Percentiles rank a stretch among this genome's conserved stretches.
phyloP scores from a whole-genome alignment of 331 rosid genomes.

The Quercus lobata region DNA sequence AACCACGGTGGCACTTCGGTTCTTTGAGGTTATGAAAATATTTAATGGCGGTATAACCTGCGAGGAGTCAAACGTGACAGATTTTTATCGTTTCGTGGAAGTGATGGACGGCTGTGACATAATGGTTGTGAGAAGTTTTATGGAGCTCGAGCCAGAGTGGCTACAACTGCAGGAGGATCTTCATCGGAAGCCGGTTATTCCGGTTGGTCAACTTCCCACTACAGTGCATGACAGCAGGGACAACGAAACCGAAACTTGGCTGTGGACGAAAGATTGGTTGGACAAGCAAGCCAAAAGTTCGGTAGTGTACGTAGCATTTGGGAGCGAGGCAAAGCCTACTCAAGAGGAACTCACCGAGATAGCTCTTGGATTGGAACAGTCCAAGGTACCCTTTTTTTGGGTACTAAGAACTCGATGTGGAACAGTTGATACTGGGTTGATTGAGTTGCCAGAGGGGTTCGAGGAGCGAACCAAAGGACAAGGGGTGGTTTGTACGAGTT shows the following conservation, averaged over 20 bases:
- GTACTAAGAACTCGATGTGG: neutral
- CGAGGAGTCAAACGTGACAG: neutral
- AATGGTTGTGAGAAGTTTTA: slow-evolving; percentile 20
- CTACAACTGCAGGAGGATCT: slow-evolving; percentile 8
- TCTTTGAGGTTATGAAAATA: neutral
- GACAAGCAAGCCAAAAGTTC: slow-evolving; percentile 13
- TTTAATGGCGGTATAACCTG: neutral
- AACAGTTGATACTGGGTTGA: neutral
- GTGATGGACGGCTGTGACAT: slow-evolving; percentile 10
- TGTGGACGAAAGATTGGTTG: slow-evolving; percentile 19
- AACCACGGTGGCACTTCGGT: neutral
- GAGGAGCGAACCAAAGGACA: slow-evolving; percentile 28
- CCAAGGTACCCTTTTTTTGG: slow-evolving; percentile 44
- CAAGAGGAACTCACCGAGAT: slow-evolving; percentile 25
- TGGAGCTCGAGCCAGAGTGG: slow-evolving; percentile 30
- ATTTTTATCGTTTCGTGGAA: neutral
- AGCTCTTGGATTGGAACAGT: slow-evolving; percentile 38
- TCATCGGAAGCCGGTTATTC: slow-evolving; percentile 23
- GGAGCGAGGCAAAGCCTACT: slow-evolving; percentile 26
- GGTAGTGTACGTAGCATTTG: slow-evolving; percentile 43
- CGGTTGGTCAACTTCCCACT: slow-evolving; percentile 26
- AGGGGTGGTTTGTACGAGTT: slow-evolving; percentile 29
- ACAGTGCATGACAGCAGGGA: neutral
- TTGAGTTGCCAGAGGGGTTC: slow-evolving; percentile 26
- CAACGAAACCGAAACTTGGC: slow-evolving; percentile 3